phyloP scores from a whole-genome alignment of 2,329 filamentous ascomycete species.

The Scedosporium boydii region DNA sequence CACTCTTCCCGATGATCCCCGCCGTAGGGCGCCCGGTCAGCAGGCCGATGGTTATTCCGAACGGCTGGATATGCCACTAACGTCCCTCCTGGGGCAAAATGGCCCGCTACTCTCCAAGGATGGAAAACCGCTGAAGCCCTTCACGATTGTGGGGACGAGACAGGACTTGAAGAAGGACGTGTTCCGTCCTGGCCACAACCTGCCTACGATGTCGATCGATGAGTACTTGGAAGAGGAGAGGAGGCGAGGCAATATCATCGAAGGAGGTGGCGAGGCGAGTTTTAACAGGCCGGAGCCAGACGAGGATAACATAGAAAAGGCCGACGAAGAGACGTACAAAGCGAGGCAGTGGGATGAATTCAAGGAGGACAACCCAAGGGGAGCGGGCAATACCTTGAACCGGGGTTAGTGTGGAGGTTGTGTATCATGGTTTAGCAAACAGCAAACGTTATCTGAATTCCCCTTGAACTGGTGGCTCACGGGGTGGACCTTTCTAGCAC shows the following conservation, averaged over 20 bases:
- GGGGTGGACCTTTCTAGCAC: too few species aligned
- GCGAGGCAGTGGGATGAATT: conserved; percentile 94
- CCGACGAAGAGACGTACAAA: conserved; percentile 86
- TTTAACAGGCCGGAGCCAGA: conserved; percentile 62
- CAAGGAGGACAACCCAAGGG: conserved; percentile 78
- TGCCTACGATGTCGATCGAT: conserved; percentile 96
- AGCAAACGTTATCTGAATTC: too few species aligned
- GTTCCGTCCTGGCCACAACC: conserved; percentile 81
- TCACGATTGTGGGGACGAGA: conserved; percentile 72
- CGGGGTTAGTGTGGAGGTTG: conserved; percentile 39
- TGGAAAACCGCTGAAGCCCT: conserved; percentile 83
- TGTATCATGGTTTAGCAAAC: background rate
- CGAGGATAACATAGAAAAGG: conserved; percentile 83
- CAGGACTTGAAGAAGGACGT: conserved; percentile 70
- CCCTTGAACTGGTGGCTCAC: too few species aligned
- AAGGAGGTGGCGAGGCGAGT: conserved; percentile 75
- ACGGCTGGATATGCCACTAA: conserved; percentile 58
- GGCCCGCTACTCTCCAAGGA: conserved; percentile 68
- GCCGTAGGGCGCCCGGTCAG: conserved; percentile 18
- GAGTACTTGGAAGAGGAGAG: conserved; percentile 93
- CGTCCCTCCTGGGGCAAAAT: conserved; percentile 37
- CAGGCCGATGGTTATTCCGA: conserved; percentile 54
- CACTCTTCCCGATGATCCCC: conserved; percentile 33
- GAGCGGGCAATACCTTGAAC: conserved; percentile 75
- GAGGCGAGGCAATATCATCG: conserved; percentile 75